Conservation (phyloP, 176 grass and related monocot genomes). For the Coix lacrymajobi region DNA sequence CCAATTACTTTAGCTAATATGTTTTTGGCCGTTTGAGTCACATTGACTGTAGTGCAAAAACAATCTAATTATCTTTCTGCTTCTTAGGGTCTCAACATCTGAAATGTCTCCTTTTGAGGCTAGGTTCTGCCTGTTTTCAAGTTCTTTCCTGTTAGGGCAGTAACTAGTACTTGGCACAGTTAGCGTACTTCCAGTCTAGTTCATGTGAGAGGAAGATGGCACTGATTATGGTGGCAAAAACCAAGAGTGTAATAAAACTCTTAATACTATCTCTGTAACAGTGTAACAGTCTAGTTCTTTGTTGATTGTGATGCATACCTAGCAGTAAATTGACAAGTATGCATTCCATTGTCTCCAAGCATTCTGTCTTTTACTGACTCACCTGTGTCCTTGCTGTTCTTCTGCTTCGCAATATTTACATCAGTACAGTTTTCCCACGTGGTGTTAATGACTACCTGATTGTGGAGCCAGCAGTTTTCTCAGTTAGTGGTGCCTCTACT, state of each 20-base stretch:
- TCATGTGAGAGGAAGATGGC: background rate
- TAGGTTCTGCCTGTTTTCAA: background rate
- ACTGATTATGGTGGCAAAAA: background rate
- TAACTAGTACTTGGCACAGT: background rate
- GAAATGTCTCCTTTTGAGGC: background rate
- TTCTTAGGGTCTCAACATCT: background rate
- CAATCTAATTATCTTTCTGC: background rate
- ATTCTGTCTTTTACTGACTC: background rate
- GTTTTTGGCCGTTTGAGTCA: background rate
- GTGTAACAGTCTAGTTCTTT: background rate
- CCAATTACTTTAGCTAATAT: background rate
- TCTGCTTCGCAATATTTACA: background rate
- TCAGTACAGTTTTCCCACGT: background rate
- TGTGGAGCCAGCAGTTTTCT: background rate
- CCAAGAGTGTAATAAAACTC: background rate
- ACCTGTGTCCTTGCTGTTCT: background rate
- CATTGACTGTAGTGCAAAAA: background rate
- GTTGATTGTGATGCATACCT: background rate
- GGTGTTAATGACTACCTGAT: background rate
- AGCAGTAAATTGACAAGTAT: background rate
- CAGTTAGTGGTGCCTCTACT: background rate
- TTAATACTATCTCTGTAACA: background rate
- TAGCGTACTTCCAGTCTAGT: constrained; percentile 1
- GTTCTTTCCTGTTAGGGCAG: background rate
- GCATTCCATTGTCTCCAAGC: background rate